Evolutionary conservation across 345 rosid species (phyloP).

Genomic region (Lumnitzera littorea): DNA sequence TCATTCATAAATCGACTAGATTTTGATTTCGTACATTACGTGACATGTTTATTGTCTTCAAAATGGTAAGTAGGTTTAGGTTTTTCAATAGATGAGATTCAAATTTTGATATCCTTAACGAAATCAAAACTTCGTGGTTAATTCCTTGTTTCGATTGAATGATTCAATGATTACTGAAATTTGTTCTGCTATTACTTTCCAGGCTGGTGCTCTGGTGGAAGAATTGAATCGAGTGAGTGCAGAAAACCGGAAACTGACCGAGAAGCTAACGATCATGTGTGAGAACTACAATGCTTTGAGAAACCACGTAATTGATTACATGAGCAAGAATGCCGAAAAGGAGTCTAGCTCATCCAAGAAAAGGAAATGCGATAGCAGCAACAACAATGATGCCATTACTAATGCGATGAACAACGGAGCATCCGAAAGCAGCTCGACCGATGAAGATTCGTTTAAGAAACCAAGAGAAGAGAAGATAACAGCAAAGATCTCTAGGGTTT

Average conservation of each 20-base stretch:
- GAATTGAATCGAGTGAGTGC: constrained; percentile 71
- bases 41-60: too few relatives aligned
- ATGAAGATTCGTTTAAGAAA: constrained; percentile 73
- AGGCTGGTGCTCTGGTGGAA: constrained; percentile 54
- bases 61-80: too few relatives aligned
- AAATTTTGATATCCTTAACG: too few relatives aligned
- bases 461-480: constrained; percentile 69
- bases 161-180: too few relatives aligned
- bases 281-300: constrained; percentile 68
- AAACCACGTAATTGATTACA: constrained; percentile 49
- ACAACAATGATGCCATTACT: constrained; percentile 18
- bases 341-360: constrained; percentile 58
- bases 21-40: too few relatives aligned
- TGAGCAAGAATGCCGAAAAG: constrained; percentile 34
- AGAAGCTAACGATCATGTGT: constrained; percentile 65
- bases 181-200: neutral
- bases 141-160: too few relatives aligned
- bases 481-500: constrained; percentile 54
- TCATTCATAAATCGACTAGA: too few relatives aligned
- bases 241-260: constrained; percentile 83
- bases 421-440: constrained; percentile 90
- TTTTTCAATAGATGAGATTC: too few relatives aligned
- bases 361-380: constrained; percentile 57
- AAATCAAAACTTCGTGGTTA: too few relatives aligned
- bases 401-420: constrained; percentile 30